These are phyloP conservation scores for Lactifluus echinatus DNA, from an alignment of 768 basidiomycete species.

Conservation along the genomic window DNA sequence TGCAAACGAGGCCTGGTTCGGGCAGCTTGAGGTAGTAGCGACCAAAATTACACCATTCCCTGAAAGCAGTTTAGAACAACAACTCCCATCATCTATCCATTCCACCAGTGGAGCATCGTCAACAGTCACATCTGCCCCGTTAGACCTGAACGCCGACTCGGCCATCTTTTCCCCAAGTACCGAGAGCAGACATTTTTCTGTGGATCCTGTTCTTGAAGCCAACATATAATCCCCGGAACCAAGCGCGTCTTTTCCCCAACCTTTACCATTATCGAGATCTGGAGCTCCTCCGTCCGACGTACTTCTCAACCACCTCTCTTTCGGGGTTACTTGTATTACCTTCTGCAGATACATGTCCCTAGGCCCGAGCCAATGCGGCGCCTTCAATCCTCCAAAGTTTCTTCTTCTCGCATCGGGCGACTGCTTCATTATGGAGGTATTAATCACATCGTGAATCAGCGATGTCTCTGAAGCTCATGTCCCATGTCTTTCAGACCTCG, in stretches of 20 bases:
- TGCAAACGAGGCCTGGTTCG: constrained; percentile 15
- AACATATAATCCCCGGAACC: background rate
- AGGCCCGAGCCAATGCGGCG: constrained; percentile 29
- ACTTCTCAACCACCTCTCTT: constrained; percentile 13
- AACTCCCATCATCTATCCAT: background rate
- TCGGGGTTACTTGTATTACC: too few species aligned
- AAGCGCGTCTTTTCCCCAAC: background rate
- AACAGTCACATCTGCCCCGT: background rate
- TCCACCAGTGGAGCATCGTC: background rate
- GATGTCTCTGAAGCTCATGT: background rate
- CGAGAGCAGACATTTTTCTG: background rate
- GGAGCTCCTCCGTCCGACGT: constrained; percentile 6
- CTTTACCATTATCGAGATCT: background rate
- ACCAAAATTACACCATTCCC: background rate
- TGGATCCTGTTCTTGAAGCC: background rate
- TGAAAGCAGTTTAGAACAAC: background rate
- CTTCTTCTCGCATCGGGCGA: constrained; percentile 81
- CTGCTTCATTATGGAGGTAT: constrained; percentile 91
- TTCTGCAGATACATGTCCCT: background rate
- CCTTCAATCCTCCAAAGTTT: constrained; percentile 78
- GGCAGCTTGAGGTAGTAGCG: background rate
- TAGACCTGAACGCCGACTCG: background rate
- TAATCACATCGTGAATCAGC: background rate
- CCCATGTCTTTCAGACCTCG: constrained; percentile 56
- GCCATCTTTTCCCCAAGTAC: background rate